Evolutionary conservation across 768 basidiomycete genomes (phyloP), one percentile per base, ranked within the genome.

Genomic region (Xerocomus potaroensis): DNA sequence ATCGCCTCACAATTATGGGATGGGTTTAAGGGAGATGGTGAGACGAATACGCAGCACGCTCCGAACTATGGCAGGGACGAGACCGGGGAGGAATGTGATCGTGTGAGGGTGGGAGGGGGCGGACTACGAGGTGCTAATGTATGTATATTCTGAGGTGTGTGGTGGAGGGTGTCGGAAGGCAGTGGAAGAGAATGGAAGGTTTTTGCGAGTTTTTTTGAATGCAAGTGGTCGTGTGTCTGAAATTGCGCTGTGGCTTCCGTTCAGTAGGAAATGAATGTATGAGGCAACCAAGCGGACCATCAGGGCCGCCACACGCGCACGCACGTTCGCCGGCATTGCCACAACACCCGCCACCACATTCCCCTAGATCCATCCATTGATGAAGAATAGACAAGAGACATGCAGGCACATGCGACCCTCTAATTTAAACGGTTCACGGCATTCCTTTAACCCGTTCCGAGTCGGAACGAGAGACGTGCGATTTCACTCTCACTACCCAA

Each of bases 321-420:
- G 68, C 68, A 69, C 68, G 68, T 69, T 69, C 69, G 66, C 57
- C 65, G 54, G 67, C 58, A 61, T 45, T 18, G 53, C 29, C 47
- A 55, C 64, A 44, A 51, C 64, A 62, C 22, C 31, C 45, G 41
- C 48, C 45, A 37, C 48, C 45, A 37, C 36, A 41, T 47, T 41
- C 49, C 49, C 54, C 55, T 55, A 30, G 55, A 56, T 45, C 41
- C 37, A 36, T 29, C 29, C 36, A 54, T 61, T 40, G 45, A 60
- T 48, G 40, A 40, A 38, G 22, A 41, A 41, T 4, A 51, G 2
- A 48, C 26, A 27, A 27, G 26, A 42, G 22, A 15, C 41, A 51
- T 6, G 22, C 4, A 19, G 49, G 51, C 45, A 57, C 51, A 55
- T 42, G 47, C 41, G 29, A 19, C 26, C 44, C 42, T 47, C 45